Percentiles rank a stretch among this genome's conserved stretches.
These are phyloP conservation scores for Rosa lucieae DNA, from an alignment of 306 rosid genomes.

Conservation along the genomic window DNA sequence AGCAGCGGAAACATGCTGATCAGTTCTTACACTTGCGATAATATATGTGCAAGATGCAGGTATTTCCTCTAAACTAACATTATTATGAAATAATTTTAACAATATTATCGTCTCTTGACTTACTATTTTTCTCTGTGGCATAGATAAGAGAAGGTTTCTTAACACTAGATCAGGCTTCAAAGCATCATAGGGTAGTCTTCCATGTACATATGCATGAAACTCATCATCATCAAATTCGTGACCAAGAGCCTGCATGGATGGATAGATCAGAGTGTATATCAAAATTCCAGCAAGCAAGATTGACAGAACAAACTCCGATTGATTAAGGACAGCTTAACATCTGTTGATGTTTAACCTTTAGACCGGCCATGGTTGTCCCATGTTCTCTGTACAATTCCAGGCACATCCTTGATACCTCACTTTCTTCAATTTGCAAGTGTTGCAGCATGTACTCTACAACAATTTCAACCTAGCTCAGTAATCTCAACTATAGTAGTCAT, in stretches of 20 bases:
- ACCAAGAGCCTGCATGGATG: slow-evolving; percentile 51
- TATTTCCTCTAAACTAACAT: neutral
- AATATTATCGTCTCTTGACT: slow-evolving; percentile 7
- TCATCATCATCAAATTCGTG: slow-evolving; percentile 75
- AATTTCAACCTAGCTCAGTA: neutral
- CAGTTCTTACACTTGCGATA: slow-evolving; percentile 1
- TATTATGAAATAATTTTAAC: neutral
- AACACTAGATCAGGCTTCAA: slow-evolving; percentile 66
- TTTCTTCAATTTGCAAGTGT: slow-evolving; percentile 61
- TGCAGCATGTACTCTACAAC: slow-evolving; percentile 68
- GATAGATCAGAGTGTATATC: neutral
- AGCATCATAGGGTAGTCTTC: slow-evolving; percentile 68
- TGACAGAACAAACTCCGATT: neutral
- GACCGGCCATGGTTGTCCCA: slow-evolving; percentile 93
- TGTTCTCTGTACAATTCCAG: slow-evolving; percentile 61
- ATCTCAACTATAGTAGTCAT: neutral
- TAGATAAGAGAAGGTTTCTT: slow-evolving; percentile 76
- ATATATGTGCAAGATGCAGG: neutral
- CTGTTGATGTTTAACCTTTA: slow-evolving; percentile 47
- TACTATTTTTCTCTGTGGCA: slow-evolving; percentile 91
- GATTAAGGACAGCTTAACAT: neutral
- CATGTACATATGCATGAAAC: slow-evolving; percentile 74
- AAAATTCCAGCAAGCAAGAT: neutral
- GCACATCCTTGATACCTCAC: slow-evolving; percentile 72
- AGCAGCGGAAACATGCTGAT: slow-evolving; percentile 6